These are phyloP conservation scores for Euclidium syriacum DNA, from an alignment of 345 rosid genomes.

Conservation along the genomic window DNA sequence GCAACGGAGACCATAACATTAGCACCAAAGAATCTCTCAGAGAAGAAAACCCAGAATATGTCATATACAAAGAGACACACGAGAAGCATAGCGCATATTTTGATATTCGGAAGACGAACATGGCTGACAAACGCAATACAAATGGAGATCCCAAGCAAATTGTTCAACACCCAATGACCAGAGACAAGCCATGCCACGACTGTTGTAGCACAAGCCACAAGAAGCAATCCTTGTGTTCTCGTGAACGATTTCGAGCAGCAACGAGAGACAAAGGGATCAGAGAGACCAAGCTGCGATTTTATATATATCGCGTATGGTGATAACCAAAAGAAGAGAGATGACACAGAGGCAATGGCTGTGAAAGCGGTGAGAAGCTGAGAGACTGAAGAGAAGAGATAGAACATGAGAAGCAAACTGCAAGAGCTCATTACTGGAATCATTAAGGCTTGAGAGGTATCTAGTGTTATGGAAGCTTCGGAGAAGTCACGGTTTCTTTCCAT, in stretches of 20 bases:
- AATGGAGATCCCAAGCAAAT: constrained; percentile 85
- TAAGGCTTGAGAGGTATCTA: constrained; percentile 84
- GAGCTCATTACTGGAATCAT: constrained; percentile 99
- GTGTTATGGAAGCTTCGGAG: constrained; percentile 75
- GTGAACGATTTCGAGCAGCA: constrained; percentile 86
- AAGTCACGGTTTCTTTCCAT: constrained; percentile 91
- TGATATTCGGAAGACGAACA: constrained; percentile 93
- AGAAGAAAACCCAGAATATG: constrained; percentile 98
- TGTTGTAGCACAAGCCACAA: constrained; percentile 43
- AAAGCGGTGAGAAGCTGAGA: constrained; percentile 86
- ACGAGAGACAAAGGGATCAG: constrained; percentile 81
- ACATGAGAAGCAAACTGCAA: constrained; percentile 93
- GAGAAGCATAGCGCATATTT: constrained; percentile 84
- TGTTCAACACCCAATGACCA: constrained; percentile 96
- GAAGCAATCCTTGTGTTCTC: constrained; percentile 56
- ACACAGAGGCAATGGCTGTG: constrained; percentile 85
- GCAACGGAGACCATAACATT: constrained; percentile 99
- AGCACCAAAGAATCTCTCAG: constrained; percentile 96
- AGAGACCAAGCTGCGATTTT: constrained; percentile 58
- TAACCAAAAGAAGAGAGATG: constrained; percentile 80
- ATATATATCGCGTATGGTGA: constrained; percentile 56
- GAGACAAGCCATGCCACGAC: constrained; percentile 90
- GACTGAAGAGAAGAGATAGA: constrained; percentile 88
- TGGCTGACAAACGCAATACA: constrained; percentile 96
- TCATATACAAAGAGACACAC: constrained; percentile 85